These are phyloP conservation scores for Urtica urens DNA, from an alignment of 306 rosid species.

Conservation along the genomic window DNA sequence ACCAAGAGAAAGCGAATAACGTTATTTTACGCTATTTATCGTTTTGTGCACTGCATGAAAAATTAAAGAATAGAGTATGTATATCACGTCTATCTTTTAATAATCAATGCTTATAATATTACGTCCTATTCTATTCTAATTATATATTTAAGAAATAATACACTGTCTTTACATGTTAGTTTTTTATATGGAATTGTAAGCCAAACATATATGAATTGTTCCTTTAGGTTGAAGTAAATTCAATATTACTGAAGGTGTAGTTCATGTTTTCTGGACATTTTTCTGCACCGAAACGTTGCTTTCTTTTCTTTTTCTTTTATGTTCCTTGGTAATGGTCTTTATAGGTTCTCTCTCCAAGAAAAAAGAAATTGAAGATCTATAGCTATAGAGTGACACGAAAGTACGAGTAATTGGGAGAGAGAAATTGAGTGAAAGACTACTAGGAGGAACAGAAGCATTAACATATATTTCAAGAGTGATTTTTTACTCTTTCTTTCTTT, in stretches of 20 bases:
- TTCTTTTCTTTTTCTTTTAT: slow-evolving; percentile 12
- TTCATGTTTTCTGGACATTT: background rate
- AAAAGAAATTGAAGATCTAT: slow-evolving; percentile 16
- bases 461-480: background rate
- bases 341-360: slow-evolving; percentile 25
- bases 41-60: too few relatives aligned
- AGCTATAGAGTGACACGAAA: background rate
- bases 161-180: too few relatives aligned
- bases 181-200: too few relatives aligned
- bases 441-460: background rate
- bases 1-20: too few relatives aligned
- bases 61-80: too few relatives aligned
- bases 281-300: slow-evolving; percentile 19
- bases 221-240: background rate
- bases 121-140: too few relatives aligned
- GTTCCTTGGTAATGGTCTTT: background rate
- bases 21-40: too few relatives aligned
- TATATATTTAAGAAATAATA: too few relatives aligned
- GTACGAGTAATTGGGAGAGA: background rate
- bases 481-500: background rate
- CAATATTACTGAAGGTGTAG: background rate
- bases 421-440: background rate
- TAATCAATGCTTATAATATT: too few relatives aligned
- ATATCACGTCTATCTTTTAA: too few relatives aligned
- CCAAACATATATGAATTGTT: too few relatives aligned